Conservation (phyloP, 306 rosid genomes). For the Sechiopsis laciniata region DNA sequence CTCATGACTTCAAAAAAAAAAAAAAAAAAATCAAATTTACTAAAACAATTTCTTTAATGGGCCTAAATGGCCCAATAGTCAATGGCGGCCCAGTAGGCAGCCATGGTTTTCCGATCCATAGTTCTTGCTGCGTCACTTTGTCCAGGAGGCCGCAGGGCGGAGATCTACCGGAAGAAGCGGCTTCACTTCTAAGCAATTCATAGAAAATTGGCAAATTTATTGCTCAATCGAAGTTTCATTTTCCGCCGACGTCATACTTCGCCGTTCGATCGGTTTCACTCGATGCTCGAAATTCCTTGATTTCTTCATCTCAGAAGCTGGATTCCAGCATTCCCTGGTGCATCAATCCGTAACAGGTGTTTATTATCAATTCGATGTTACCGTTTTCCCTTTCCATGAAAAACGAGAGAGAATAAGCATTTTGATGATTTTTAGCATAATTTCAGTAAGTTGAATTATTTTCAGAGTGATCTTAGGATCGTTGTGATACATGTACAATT, state of each 20-base stretch:
- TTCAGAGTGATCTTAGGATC: background rate
- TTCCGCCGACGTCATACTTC: conserved; percentile 25
- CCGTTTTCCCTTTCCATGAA: background rate
- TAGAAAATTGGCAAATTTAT: background rate
- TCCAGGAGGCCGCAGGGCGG: background rate
- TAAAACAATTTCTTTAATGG: background rate
- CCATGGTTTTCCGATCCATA: background rate
- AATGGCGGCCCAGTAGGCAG: background rate
- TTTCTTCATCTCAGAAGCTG: conserved; percentile 31
- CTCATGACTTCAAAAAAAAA: too few relatives aligned
- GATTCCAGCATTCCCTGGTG: conserved; percentile 34
- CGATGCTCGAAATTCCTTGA: conserved; percentile 22
- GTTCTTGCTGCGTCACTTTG: background rate
- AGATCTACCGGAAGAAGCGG: background rate
- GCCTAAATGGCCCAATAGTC: background rate
- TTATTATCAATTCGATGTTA: conserved; percentile 21
- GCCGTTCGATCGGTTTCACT: conserved; percentile 31
- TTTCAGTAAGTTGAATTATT: background rate
- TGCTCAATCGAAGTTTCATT: background rate
- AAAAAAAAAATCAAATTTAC: too few relatives aligned
- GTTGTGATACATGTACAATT: background rate
- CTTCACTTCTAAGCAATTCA: background rate
- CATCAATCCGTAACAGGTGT: conserved; percentile 32
- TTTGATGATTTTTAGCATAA: background rate
- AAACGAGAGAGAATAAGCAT: background rate